A percentile compares a stretch with the other conserved stretches of the same genome.
phyloP scores from a whole-genome alignment of 2,329 filamentous ascomycete genomes.

The Cladorrhinum sp. region DNA sequence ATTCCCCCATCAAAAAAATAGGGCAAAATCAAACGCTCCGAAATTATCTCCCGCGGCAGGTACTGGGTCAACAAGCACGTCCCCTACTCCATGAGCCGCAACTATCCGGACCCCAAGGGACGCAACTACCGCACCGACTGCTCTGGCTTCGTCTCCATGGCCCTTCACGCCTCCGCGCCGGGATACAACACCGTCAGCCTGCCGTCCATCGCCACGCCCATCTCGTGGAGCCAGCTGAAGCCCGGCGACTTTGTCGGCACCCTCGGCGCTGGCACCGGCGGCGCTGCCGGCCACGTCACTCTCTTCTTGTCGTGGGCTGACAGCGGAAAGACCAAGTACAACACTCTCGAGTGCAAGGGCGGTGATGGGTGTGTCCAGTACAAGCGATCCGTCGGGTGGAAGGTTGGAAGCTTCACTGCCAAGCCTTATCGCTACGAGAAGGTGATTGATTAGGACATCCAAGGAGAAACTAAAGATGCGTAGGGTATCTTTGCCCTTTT shows the following conservation, averaged over 20 bases:
- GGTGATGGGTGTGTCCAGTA: conserved; percentile 14
- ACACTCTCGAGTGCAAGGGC: conserved; percentile 17
- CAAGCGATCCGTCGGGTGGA: conserved; percentile 10
- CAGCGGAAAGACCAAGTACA: conserved; percentile 1
- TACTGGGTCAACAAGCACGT: conserved; percentile 14
- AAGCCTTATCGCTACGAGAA: conserved; percentile 18
- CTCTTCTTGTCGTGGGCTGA: conserved; percentile 17
- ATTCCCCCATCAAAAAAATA: no score
- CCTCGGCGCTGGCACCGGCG: conserved; percentile 16
- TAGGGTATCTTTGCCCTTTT: no score
- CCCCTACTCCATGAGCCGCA: conserved; percentile 15
- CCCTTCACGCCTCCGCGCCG: conserved; percentile 14
- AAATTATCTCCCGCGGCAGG: conserved; percentile 16
- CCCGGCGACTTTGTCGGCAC: conserved; percentile 19
- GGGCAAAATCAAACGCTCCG: conserved; percentile 14
- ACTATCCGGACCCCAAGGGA: conserved; percentile 15
- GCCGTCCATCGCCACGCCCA: conserved; percentile 8
- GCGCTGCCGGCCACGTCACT: conserved; percentile 14
- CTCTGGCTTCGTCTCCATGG: conserved; percentile 20
- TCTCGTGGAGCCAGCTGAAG: conserved; percentile 13
- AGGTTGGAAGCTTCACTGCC: conserved; percentile 8
- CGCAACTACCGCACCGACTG: conserved; percentile 21
- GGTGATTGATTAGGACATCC: conserved; percentile 8
- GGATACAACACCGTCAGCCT: conserved; percentile 19
- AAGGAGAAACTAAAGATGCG: no score